Conservation (phyloP, 1,139 yeast genomes). For the Blastobotrys petasosporus region DNA sequence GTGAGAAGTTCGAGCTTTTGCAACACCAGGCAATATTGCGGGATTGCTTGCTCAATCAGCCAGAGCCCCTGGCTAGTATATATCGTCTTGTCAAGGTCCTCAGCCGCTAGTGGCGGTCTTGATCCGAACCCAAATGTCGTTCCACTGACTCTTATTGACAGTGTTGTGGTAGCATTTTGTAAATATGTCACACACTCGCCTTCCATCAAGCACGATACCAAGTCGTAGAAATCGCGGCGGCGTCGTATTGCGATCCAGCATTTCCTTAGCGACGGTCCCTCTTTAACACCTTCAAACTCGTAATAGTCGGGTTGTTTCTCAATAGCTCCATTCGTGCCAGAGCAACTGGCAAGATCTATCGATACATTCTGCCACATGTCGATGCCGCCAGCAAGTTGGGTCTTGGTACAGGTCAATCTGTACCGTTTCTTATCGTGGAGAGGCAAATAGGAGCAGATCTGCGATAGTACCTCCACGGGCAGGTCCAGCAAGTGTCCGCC, state of each 20-base stretch:
- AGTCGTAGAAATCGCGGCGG: not conserved
- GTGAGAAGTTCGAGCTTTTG: slow-evolving; percentile 1
- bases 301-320: slow-evolving; percentile 2
- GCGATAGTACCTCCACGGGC: slow-evolving; percentile 1
- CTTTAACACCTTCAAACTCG: slow-evolving; percentile 3
- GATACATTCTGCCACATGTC: slow-evolving; percentile 1
- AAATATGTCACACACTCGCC: not conserved
- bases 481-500: slow-evolving; percentile 1
- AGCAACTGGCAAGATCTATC: slow-evolving; percentile 2
- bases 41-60: slow-evolving; percentile 3
- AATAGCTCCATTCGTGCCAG: not conserved
- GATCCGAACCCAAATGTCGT: slow-evolving; percentile 7
- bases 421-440: not conserved
- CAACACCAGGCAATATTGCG: not conserved
- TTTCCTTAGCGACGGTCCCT: not conserved
- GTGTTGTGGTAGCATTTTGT: not conserved
- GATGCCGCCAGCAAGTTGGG: not conserved
- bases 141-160: slow-evolving; percentile 5
- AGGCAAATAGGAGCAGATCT: not conserved
- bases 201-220: not conserved
- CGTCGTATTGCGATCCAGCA: slow-evolving; percentile 5
- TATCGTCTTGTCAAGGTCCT: slow-evolving; percentile 1
- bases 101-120: not conserved
- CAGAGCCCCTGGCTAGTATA: slow-evolving; percentile 7
- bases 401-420: not conserved